Base-by-base conservation (phyloP, 2,329 filamentous ascomycete species). In the Microdochium trichocladiopsis region DNA sequence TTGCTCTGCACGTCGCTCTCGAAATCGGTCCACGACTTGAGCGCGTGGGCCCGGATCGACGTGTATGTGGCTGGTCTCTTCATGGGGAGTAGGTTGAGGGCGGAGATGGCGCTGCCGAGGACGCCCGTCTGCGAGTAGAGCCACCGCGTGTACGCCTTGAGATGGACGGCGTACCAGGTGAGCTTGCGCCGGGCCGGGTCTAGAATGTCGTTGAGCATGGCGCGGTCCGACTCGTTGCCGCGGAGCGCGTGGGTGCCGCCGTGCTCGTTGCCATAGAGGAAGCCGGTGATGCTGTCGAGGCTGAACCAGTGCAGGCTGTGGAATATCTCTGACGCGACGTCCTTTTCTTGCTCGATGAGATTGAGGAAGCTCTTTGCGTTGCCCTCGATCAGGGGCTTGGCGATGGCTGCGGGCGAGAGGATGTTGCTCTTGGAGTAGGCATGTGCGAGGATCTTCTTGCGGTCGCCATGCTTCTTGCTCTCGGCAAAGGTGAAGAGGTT, bases 401-500 rank as follows among this genome's bases (percentile, higher is more conserved):
- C 53, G 23, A 47, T 25, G n/a, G 48, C 53, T 4, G 63, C 62
- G 2, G 64, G 63, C 1, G 61, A 53, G 1, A 77, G 57, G 4
- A 81, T 69, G 3, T 60, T 61, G 0, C 70, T 72, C 52, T 82
- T 82, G 1, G 78, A 74, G 52, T 82, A 82, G 0, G 74, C 72
- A 53, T 79, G 74, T 3, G 73, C 70, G 24, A 80, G 52, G 0
- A 79, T 53, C 56, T 79, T 80, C 65, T 82, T 82, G 18, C 78
- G 63, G 1, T 75, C 69, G 0, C 67, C 69, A 59, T 82, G 77
- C 2, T 69, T 65, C 25, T 67, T 69, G 0, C 66, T 64, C 0
- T 68, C 64, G 6, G 65, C 63, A 54, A 81, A 80, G 0, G 75
- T 77, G 58, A 82, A 81, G 2, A 82, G 57, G 51, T 80, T 79